Conservation (phyloP, 164 flowering plant genomes). For the Umbellularia californica region DNA sequence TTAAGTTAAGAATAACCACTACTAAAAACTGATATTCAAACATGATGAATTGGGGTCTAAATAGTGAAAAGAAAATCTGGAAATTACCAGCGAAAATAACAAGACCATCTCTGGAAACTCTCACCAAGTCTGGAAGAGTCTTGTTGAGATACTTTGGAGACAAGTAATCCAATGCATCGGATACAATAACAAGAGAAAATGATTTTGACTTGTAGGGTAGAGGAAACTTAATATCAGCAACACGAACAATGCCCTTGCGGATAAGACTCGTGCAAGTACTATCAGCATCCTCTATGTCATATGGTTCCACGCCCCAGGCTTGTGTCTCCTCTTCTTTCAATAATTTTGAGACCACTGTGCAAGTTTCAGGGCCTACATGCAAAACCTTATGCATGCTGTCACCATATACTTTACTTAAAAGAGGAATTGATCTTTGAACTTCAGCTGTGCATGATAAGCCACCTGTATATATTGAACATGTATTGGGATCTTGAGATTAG, state of each 20-base stretch:
- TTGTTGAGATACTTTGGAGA: slow-evolving; percentile 86
- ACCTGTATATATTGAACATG: slow-evolving; percentile 36
- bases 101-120: slow-evolving; percentile 74
- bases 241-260: slow-evolving; percentile 80
- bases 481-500: neutral
- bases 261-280: slow-evolving; percentile 62
- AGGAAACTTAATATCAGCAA: slow-evolving; percentile 87
- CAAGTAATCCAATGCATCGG: slow-evolving; percentile 89
- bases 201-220: slow-evolving; percentile 82
- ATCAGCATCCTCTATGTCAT: slow-evolving; percentile 84
- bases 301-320: slow-evolving; percentile 96
- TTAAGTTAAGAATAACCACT: too few species aligned
- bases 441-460: slow-evolving; percentile 67
- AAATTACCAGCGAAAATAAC: slow-evolving; percentile 74
- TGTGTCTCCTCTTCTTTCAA: slow-evolving; percentile 80
- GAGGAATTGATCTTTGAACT: slow-evolving; percentile 67
- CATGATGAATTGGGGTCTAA: too few species aligned
- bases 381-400: slow-evolving; percentile 80
- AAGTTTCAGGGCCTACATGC: slow-evolving; percentile 95
- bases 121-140: slow-evolving; percentile 84
- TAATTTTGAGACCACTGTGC: slow-evolving; percentile 70
- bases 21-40: too few species aligned
- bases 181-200: slow-evolving; percentile 75
- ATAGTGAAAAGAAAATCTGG: neutral
- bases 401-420: slow-evolving; percentile 72